Evolutionary conservation across 345 rosid genomes (phyloP), one percentile per base, ranked within the genome.

Genomic region (Mangifera indica): DNA sequence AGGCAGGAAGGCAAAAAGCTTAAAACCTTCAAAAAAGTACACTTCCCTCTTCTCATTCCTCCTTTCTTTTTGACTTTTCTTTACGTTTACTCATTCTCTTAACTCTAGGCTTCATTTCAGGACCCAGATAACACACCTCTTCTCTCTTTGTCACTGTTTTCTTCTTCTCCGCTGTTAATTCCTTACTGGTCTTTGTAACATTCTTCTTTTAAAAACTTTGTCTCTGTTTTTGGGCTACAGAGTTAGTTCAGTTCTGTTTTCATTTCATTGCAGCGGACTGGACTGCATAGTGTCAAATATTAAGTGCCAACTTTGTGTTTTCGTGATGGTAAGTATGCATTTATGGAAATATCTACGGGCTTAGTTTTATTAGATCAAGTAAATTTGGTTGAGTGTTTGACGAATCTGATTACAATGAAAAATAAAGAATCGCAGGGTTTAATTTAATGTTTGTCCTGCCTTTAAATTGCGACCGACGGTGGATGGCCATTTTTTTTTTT

Each of bases 71-170:
- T 79, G 18, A 53, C 82, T 71, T 83, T 78, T 62, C 87, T 84
- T 80, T 65, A 34, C 63, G 62, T 25, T 40, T 61, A 77, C 81
- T 80, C 87, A 61, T 78, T 77, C 83, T 83, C 84, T 54, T 0
- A 76, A 80, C 82, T 83, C 53, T 76, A 76, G 80, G 75, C 89
- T 63, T 76, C 78, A 70, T 78, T 74, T 66, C 7, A 26, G 88
- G 79, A 70, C 21, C 65, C 24, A 1, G 22, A 32, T n/a, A 37
- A 32, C 18, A 32, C 13, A 61, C 65, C 40, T 61, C 48, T 32
- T 12, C 12, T 32, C 51, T 10, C 3, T 12, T 46, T 1, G 32
- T 29, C 32, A 29, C 14, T 10, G 11, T 46, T 15, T n/a, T 32
- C 42, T 59, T 59, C 10, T 14, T 37, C 63, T 59, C 26, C 21